phyloP scores from a whole-genome alignment of 768 basidiomycete species.

The Suillus luteus region DNA sequence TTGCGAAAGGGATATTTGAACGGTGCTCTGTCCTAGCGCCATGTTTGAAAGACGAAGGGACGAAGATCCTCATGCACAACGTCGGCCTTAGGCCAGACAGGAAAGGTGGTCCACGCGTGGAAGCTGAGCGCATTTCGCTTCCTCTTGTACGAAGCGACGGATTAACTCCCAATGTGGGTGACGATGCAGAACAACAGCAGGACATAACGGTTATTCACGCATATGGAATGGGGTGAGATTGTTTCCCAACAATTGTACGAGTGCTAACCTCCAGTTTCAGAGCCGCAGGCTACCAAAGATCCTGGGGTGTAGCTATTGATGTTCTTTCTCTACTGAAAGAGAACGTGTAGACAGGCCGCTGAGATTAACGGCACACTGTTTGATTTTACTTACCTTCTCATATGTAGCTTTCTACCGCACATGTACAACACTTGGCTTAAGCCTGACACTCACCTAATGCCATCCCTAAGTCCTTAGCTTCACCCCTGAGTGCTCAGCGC shows the following conservation, averaged over 20 bases:
- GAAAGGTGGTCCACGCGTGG: conserved; percentile 57
- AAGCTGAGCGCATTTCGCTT: conserved; percentile 44
- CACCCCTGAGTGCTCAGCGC: neutral
- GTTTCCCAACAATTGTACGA: neutral
- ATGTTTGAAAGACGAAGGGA: conserved; percentile 34
- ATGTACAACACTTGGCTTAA: neutral
- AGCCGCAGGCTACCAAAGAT: conserved; percentile 41
- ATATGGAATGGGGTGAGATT: conserved; percentile 58
- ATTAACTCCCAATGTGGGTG: conserved; percentile 2
- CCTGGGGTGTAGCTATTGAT: conserved; percentile 47
- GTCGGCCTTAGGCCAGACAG: conserved; percentile 62
- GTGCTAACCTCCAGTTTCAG: conserved; percentile 27
- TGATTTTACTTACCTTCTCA: neutral
- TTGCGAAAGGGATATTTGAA: conserved; percentile 48
- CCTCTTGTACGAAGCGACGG: conserved; percentile 29
- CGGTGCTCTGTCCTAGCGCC: conserved; percentile 44
- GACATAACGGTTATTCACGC: conserved; percentile 51
- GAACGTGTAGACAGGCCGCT: neutral
- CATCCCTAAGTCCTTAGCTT: neutral
- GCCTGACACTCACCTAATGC: neutral
- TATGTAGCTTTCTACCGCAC: neutral
- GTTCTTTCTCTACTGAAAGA: conserved; percentile 31
- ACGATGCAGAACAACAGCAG: conserved; percentile 21
- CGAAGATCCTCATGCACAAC: conserved; percentile 51
- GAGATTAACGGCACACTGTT: neutral